phyloP scores from a whole-genome alignment of 345 rosid species.

The Citrus australasica region DNA sequence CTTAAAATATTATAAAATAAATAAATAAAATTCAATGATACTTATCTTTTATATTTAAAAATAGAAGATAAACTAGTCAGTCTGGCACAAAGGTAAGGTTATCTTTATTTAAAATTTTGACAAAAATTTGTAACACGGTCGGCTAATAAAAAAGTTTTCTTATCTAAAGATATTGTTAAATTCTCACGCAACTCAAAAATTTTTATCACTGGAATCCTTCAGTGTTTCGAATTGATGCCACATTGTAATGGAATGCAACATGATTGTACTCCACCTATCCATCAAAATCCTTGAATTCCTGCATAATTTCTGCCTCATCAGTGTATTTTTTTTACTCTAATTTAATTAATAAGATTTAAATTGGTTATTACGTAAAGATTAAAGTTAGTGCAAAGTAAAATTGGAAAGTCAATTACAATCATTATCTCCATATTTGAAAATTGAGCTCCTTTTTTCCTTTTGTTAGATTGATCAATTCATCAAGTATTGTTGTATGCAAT shows the following conservation, averaged over 20 bases:
- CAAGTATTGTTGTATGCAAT: background rate
- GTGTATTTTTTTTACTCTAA: background rate
- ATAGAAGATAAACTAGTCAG: too few relatives aligned
- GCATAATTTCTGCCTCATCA: constrained; percentile 2
- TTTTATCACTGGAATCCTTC: too few relatives aligned
- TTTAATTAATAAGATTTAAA: background rate
- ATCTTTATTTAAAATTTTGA: too few relatives aligned
- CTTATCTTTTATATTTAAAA: too few relatives aligned
- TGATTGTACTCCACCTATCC: background rate
- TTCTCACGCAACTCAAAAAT: too few relatives aligned
- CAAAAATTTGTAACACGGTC: too few relatives aligned
- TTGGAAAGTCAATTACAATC: background rate
- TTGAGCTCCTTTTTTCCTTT: background rate
- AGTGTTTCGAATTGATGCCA: too few relatives aligned
- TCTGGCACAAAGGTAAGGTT: too few relatives aligned
- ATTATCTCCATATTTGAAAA: constrained; percentile 10
- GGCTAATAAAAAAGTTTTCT: too few relatives aligned
- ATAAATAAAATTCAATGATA: too few relatives aligned
- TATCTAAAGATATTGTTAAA: too few relatives aligned
- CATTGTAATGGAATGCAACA: background rate
- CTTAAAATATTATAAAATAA: too few relatives aligned
- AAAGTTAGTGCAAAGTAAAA: constrained; percentile 1
- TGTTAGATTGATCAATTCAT: background rate
- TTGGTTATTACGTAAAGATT: background rate
- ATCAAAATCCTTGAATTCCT: constrained; percentile 3